Evolutionary conservation across 768 basidiomycete genomes (phyloP).

Genomic region (Fomitopsis pulvina): DNA sequence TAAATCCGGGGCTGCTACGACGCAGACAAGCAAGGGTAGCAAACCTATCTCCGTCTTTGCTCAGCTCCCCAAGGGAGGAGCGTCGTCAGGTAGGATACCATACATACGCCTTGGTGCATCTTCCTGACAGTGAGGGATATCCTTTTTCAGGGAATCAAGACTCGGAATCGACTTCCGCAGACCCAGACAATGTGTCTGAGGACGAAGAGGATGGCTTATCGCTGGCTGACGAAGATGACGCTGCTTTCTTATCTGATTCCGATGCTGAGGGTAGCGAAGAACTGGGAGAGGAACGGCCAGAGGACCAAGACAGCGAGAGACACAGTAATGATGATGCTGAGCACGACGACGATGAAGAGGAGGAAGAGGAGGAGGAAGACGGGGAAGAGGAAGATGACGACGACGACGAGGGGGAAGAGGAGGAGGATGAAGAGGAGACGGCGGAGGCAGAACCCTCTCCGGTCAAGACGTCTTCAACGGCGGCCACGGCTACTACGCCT

Average conservation of each 20-base stretch:
- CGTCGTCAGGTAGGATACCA: too few relatives aligned
- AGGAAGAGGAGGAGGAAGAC: slow-evolving; percentile 22
- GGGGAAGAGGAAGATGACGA: slow-evolving; percentile 18
- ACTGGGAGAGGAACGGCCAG: slow-evolving; percentile 22
- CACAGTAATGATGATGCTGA: slow-evolving; percentile 8
- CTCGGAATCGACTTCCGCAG: too few relatives aligned
- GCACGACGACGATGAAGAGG: slow-evolving; percentile 15
- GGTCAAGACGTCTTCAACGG: neutral
- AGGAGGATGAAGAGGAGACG: slow-evolving; percentile 24
- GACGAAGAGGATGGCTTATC: neutral
- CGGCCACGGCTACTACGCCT: too few relatives aligned
- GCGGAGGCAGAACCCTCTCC: neutral
- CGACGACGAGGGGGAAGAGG: slow-evolving; percentile 21
- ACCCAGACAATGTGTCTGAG: neutral
- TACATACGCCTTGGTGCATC: too few relatives aligned
- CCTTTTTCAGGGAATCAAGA: too few relatives aligned
- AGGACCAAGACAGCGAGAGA: slow-evolving; percentile 13
- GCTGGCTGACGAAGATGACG: neutral
- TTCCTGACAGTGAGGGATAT: too few relatives aligned
- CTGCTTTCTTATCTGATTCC: neutral
- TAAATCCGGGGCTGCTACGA: neutral
- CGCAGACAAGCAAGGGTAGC: slow-evolving; percentile 11
- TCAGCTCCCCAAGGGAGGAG: neutral
- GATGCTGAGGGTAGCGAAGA: neutral
- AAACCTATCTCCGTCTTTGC: slow-evolving; percentile 15